Conservation (phyloP, 2,329 filamentous ascomycete genomes). For the Hirsutella rhossiliensis region DNA sequence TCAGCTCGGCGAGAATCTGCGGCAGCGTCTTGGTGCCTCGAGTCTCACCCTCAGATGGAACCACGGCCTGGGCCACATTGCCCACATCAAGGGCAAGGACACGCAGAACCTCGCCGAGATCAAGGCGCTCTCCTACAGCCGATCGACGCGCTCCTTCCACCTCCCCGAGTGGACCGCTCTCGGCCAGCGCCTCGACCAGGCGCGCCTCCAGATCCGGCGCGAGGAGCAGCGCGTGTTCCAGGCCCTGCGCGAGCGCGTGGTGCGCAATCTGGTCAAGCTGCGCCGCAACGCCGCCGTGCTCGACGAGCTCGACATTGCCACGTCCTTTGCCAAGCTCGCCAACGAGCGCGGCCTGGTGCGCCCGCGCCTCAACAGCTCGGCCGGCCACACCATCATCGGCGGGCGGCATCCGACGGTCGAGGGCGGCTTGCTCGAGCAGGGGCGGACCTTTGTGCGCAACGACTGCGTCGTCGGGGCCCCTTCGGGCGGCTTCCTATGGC, state of each 20-base stretch:
- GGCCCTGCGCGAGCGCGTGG: constrained; percentile 60
- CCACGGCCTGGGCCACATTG: constrained; percentile 77
- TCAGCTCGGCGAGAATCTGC: constrained; percentile 47
- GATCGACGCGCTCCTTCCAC: constrained; percentile 76
- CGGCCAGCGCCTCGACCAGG: constrained; percentile 67
- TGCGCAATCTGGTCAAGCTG: constrained; percentile 72
- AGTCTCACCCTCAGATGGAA: constrained; percentile 76
- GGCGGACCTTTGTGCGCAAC: constrained; percentile 72
- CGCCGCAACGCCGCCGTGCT: constrained; percentile 83
- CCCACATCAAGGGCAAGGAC: constrained; percentile 79
- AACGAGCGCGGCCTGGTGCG: constrained; percentile 60
- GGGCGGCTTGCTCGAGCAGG: constrained; percentile 64
- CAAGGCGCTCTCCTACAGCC: constrained; percentile 58
- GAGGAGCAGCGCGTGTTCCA: constrained; percentile 79
- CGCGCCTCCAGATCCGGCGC: constrained; percentile 62
- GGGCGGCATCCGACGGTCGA: constrained; percentile 92
- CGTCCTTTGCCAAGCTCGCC: constrained; percentile 73
- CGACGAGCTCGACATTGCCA: constrained; percentile 84
- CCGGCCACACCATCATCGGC: constrained; percentile 63
- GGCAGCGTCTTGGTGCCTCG: constrained; percentile 45
- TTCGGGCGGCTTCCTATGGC: constrained; percentile 51
- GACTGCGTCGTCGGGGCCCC: constrained; percentile 69
- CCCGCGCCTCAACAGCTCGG: constrained; percentile 55
- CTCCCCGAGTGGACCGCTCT: constrained; percentile 73
- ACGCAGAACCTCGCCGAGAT: constrained; percentile 24